Evolutionary conservation across 2,329 filamentous ascomycete species (phyloP), one percentile per base, ranked within the genome.

Genomic region (Verticillium klebahnii): DNA sequence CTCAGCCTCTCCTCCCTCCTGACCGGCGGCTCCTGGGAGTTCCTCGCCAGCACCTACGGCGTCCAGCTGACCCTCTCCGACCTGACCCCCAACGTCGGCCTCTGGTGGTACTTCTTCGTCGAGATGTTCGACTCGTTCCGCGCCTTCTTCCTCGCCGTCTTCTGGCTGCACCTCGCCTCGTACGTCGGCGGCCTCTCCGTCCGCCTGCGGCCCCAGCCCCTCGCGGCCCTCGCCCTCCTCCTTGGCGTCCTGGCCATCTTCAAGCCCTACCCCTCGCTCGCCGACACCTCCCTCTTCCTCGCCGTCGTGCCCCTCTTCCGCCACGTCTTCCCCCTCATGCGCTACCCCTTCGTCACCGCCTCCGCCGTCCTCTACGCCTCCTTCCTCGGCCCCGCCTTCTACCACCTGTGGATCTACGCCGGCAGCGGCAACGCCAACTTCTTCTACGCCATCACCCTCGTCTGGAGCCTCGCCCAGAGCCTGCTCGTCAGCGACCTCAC

Each of bases 71-170:
- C 95, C 1, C 85, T 99, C 2, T 92, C 93, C 9, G 95, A 99
- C 72, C 82, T 99, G 50, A 96, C 94, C 0, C 95, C 95, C 14
- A 99, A 98, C 67, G 90, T 96, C 34, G 95, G 95, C 1, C 82
- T 99, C 1, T 99, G 95, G 95, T 99, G 95, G 95, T 99, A 99
- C 77, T 99, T 99, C 78, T 98, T 99, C 73, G 96, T 96, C 68
- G 94, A 99, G 73, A 99, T 99, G 88, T 99, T 99, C 74, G 95
- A 99, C 77, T 94, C 93, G 1, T 99, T 99, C 83, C 86, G 95
- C 45, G 89, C 90, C 68, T 99, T 99, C 82, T 99, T 98, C 82
- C 85, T 99, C 3, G 95, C 91, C 60, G 93, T 99, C 57, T 99
- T 99, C 79, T 98, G 96, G 93, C 84, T 99, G 64, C 95, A 99